A percentile compares a stretch with the other conserved stretches of the same genome.
These are phyloP conservation scores for Diplocarpon mali DNA, from an alignment of 2,329 filamentous ascomycete genomes.

Conservation along the genomic window DNA sequence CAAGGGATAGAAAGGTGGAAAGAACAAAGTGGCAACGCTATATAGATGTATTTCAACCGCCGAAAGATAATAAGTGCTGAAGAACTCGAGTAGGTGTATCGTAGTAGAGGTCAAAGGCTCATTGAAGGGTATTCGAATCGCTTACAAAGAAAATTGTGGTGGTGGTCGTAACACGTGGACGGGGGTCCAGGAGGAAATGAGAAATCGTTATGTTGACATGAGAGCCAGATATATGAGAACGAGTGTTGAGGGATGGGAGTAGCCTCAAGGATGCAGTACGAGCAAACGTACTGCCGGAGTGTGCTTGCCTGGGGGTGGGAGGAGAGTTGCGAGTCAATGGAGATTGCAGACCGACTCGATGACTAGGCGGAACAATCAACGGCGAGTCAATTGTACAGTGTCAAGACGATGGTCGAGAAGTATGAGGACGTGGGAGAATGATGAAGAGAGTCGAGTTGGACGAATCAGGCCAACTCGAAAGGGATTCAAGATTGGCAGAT, in stretches of 20 bases:
- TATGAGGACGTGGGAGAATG: constrained; percentile 1
- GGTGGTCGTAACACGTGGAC: constrained; percentile 29
- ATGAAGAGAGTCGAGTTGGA: neutral
- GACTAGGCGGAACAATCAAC: constrained; percentile 14
- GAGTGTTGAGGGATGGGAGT: constrained; percentile 21
- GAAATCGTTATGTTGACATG: constrained; percentile 29
- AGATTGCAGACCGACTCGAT: constrained; percentile 1
- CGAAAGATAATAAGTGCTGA: constrained; percentile 21
- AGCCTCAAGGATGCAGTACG: constrained; percentile 17
- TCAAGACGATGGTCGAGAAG: constrained; percentile 1
- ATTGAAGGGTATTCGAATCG: constrained; percentile 34
- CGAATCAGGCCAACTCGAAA: constrained; percentile 5
- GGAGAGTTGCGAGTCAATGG: constrained; percentile 15
- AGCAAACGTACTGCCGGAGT: constrained; percentile 16
- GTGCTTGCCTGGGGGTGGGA: constrained; percentile 6
- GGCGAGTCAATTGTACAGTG: constrained; percentile 12
- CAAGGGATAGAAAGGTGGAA: constrained; percentile 18
- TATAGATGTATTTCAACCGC: constrained; percentile 28
- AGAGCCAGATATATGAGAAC: constrained; percentile 21
- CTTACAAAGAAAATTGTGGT: constrained; percentile 38
- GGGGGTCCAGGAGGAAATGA: constrained; percentile 26
- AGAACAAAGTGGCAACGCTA: constrained; percentile 28
- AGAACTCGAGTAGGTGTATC: constrained; percentile 28
- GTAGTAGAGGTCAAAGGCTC: constrained; percentile 31
- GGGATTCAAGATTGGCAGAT: constrained; percentile 8